Percentiles rank a stretch among this genome's conserved stretches.
These are phyloP conservation scores for Chloropicon primus DNA, from an alignment of 139 green algal genomes.

Conservation along the genomic window DNA sequence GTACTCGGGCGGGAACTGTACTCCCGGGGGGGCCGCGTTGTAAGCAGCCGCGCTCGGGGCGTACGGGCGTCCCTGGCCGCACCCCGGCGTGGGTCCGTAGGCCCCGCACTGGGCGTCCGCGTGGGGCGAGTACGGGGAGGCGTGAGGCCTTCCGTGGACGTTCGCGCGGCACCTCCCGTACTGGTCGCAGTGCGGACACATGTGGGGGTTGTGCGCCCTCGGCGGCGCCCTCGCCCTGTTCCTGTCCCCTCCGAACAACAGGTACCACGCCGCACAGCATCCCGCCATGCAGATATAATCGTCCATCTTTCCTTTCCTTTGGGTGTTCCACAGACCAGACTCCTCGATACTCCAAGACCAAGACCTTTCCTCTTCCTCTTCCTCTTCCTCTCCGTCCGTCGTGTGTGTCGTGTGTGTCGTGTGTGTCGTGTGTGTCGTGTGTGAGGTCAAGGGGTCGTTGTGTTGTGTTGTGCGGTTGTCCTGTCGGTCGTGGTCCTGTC, in stretches of 20 bases:
- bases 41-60: not conserved
- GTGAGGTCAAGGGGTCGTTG: not conserved
- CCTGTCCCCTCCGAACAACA: not conserved
- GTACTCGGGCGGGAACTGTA: not conserved
- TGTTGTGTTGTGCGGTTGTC: not conserved
- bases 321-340: too few relatives aligned
- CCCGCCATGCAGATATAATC: not conserved
- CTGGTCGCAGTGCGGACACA: not conserved
- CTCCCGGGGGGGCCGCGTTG: not conserved
- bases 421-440: too few relatives aligned
- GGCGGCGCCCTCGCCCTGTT: not conserved
- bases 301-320: not conserved
- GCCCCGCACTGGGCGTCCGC: not conserved
- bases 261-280: not conserved
- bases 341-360: not conserved
- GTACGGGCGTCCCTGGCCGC: not conserved
- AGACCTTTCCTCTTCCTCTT: not conserved
- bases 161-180: not conserved
- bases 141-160: not conserved
- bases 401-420: too few relatives aligned
- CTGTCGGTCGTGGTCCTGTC: not conserved
- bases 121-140: not conserved
- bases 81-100: not conserved
- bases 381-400: not conserved
- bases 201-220: not conserved